Evolutionary conservation across 1,284 basidiomycete species (phyloP), one percentile per base, ranked within the genome.

Genomic region (Apiotrichum porosum): DNA sequence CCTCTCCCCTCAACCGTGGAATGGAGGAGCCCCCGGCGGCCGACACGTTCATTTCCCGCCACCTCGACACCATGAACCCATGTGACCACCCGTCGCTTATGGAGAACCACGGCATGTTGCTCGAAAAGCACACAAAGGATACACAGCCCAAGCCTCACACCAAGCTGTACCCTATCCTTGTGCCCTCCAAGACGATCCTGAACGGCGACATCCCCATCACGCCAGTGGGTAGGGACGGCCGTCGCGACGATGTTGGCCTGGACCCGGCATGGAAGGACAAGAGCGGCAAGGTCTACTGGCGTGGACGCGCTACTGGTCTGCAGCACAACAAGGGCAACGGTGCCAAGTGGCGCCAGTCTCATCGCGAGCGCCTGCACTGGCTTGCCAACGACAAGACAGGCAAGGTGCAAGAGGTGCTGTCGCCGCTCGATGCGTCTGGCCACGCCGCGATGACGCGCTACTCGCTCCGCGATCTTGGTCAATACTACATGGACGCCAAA

Each of bases 151-250:
- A 66, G 47, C 69, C 73, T 0, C 72, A 74, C 52, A 72, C 68
- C 32, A 65, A 69, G 37, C 60, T 74, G 4, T 64, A 66, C 37
- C 73, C 73, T 1, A 64, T 75, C 47, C 55, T 75, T 15, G 66
- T 66, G 2, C 68, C 68, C 12, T 73, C 71, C 37, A 69, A 69
- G 43, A 71, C 71, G 2, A 49, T 57, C 19, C 59, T 74, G 26
- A 66, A 73, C 47, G 67, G 67, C 3, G 73, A 75, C 56, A 73
- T 75, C 38, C 68, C 69, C 8, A 62, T 74, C 15, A 72, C 73
- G 1, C 73, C 73, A 0, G 67, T 72, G n/a, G 69, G 69, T 9
- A 58, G 59, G 37, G 68, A 73, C 41, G 64, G 64, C 14, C 44
- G 63, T n/a, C 54, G 65, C 19, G 66, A 73, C 36, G 69, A 71